phyloP scores from a whole-genome alignment of 192 early-diverging fungal species.

The Umbelopsis vinacea region DNA sequence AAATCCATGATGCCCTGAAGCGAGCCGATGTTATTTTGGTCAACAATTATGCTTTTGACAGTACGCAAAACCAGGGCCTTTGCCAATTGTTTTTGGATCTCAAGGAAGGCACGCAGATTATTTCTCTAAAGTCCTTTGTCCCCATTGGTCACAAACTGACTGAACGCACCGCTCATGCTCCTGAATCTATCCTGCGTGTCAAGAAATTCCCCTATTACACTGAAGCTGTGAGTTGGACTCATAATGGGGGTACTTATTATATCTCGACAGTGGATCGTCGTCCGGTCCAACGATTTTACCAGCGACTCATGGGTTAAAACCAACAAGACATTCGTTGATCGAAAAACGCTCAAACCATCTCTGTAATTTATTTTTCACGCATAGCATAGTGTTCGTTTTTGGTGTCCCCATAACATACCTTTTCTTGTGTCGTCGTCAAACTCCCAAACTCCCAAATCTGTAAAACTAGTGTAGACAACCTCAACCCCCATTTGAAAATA shows the following conservation, averaged over 20 bases:
- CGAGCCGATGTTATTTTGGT: constrained; percentile 92
- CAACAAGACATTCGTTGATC: neutral
- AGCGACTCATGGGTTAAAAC: constrained; percentile 8
- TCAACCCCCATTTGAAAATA: neutral
- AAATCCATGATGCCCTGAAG: constrained; percentile 69
- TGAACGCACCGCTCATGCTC: constrained; percentile 69
- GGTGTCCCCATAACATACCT: no score
- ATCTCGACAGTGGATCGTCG: constrained; percentile 79
- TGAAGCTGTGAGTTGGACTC: constrained; percentile 79
- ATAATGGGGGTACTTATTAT: constrained; percentile 78
- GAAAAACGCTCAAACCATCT: neutral
- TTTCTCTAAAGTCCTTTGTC: constrained; percentile 88
- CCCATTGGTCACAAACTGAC: constrained; percentile 77
- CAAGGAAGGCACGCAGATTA: constrained; percentile 83
- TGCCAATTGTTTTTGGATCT: constrained; percentile 89
- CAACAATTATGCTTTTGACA: constrained; percentile 95
- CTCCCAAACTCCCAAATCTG: no score
- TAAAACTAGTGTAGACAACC: constrained; percentile 4
- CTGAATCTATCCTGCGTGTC: constrained; percentile 72
- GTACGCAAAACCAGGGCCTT: constrained; percentile 81
- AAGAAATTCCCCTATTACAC: constrained; percentile 69
- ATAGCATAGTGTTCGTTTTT: neutral
- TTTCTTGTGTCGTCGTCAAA: no score
- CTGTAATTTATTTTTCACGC: neutral
- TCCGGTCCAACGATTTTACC: constrained; percentile 50